A percentile compares a stretch with the other conserved stretches of the same genome.
These are phyloP conservation scores for Sporothrix variecibatus DNA, from an alignment of 2,329 filamentous ascomycete species.

Conservation along the genomic window DNA sequence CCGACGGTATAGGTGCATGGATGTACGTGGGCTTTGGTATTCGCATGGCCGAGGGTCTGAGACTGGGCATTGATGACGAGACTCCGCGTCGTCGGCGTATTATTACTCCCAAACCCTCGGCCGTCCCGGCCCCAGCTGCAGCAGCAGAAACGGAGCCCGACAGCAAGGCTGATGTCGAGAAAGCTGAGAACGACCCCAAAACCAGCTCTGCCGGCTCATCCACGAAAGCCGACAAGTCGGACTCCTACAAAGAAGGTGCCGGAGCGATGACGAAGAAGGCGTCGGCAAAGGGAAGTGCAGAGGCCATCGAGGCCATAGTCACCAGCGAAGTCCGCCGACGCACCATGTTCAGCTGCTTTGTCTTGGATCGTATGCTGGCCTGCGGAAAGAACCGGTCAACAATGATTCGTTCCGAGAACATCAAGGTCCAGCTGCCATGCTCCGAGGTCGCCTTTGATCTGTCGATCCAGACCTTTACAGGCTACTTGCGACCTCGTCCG, in stretches of 20 bases:
- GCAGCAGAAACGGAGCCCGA: neutral
- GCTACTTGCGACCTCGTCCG: constrained; percentile 44
- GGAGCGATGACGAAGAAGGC: neutral
- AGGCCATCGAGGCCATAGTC: constrained; percentile 46
- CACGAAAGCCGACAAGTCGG: neutral
- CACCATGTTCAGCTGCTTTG: constrained; percentile 74
- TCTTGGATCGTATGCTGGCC: constrained; percentile 69
- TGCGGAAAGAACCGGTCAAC: constrained; percentile 63
- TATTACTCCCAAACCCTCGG: neutral
- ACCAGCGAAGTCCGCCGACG: constrained; percentile 65
- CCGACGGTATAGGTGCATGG: constrained; percentile 62
- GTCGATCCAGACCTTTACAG: constrained; percentile 57
- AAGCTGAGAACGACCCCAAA: neutral
- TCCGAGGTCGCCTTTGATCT: constrained; percentile 66
- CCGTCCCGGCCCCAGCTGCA: neutral
- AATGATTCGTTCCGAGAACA: constrained; percentile 59
- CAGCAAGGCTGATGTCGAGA: neutral
- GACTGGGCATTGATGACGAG: constrained; percentile 59
- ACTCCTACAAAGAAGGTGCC: neutral
- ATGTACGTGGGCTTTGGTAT: constrained; percentile 66
- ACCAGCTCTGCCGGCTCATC: neutral
- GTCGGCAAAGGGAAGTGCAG: neutral
- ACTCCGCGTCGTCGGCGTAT: constrained; percentile 25
- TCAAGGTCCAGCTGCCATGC: constrained; percentile 68
- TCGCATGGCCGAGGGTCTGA: constrained; percentile 63